A percentile compares a stretch with the other conserved stretches of the same genome.
Evolutionary conservation across 2,329 filamentous ascomycete genomes (phyloP).

Genomic region (Cercospora sojina): DNA sequence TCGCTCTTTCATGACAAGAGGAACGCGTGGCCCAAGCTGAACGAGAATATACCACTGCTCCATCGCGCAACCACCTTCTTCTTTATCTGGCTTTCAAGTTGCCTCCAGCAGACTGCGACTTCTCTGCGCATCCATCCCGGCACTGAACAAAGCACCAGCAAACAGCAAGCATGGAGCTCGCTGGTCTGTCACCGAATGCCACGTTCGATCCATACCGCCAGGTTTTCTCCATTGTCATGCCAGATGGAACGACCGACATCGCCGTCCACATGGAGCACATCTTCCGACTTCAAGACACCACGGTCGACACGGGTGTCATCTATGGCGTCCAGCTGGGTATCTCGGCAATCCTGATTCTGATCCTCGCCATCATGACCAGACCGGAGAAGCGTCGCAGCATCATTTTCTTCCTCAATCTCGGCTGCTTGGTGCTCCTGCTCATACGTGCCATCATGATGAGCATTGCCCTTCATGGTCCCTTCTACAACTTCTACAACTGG

Average conservation of each 20-base stretch:
- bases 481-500: slow-evolving; percentile 52
- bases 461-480: slow-evolving; percentile 61
- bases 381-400: slow-evolving; percentile 62
- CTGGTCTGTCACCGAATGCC: slow-evolving; percentile 12
- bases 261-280: slow-evolving; percentile 46
- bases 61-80: slow-evolving; percentile 14
- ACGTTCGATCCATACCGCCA: slow-evolving; percentile 55
- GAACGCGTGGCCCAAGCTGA: slow-evolving; percentile 20
- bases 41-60: slow-evolving; percentile 10
- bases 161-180: background rate
- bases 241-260: slow-evolving; percentile 47
- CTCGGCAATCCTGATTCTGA: slow-evolving; percentile 61
- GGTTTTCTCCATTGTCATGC: slow-evolving; percentile 47
- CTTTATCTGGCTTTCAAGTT: slow-evolving; percentile 14
- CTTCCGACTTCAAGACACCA: slow-evolving; percentile 49
- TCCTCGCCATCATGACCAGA: slow-evolving; percentile 67
- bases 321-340: slow-evolving; percentile 71
- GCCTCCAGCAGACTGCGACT: slow-evolving; percentile 18
- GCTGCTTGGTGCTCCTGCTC: slow-evolving; percentile 60
- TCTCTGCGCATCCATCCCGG: background rate
- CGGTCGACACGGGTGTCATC: slow-evolving; percentile 55
- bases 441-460: slow-evolving; percentile 59
- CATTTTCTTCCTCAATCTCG: slow-evolving; percentile 65
- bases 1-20: slow-evolving; percentile 19
- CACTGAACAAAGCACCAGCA: slow-evolving; percentile 16